A percentile compares a stretch with the other conserved stretches of the same genome.
Conservation (phyloP, 23 red algal genomes). For the Porphyridium purpureum region DNA sequence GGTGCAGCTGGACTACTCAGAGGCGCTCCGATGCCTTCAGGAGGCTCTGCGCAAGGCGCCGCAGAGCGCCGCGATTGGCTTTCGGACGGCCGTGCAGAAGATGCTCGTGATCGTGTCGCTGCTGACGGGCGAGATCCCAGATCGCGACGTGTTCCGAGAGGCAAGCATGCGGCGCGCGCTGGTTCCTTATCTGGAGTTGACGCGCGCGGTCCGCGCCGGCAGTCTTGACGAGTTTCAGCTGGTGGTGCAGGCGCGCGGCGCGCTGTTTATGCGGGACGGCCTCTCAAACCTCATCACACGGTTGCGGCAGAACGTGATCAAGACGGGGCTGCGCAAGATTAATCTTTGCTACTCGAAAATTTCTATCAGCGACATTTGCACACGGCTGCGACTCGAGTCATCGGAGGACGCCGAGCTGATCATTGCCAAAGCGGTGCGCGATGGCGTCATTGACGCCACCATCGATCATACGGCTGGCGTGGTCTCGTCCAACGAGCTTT, state of each 20-base stretch:
- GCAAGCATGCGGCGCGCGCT: slow-evolving; percentile 31
- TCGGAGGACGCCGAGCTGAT: slow-evolving; percentile 57
- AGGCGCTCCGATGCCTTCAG: slow-evolving; percentile 70
- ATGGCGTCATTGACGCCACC: slow-evolving; percentile 83
- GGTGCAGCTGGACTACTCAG: slow-evolving; percentile 88
- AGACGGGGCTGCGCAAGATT: slow-evolving; percentile 71
- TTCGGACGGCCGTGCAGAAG: slow-evolving; percentile 51
- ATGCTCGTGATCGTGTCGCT: slow-evolving; percentile 90
- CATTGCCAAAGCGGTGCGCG: slow-evolving; percentile 91
- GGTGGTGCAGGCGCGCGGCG: slow-evolving; percentile 23
- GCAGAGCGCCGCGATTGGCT: slow-evolving; percentile 66
- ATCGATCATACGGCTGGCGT: slow-evolving; percentile 65
- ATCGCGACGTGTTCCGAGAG: slow-evolving; percentile 49
- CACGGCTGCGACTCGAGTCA: slow-evolving; percentile 44
- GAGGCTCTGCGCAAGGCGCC: slow-evolving; percentile 83
- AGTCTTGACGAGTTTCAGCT: slow-evolving; percentile 65
- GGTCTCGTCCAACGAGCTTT: slow-evolving; percentile 46
- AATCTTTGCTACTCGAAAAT: slow-evolving; percentile 86
- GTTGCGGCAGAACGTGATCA: slow-evolving; percentile 96
- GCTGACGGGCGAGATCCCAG: slow-evolving; percentile 76
- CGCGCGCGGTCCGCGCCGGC: slow-evolving; percentile 64
- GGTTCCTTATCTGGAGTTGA: slow-evolving; percentile 74
- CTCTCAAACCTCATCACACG: slow-evolving; percentile 58
- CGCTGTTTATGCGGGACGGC: slow-evolving; percentile 61
- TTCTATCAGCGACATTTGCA: slow-evolving; percentile 49